Conservation (phyloP, 345 rosid species). For the Rhizophora mangle region DNA sequence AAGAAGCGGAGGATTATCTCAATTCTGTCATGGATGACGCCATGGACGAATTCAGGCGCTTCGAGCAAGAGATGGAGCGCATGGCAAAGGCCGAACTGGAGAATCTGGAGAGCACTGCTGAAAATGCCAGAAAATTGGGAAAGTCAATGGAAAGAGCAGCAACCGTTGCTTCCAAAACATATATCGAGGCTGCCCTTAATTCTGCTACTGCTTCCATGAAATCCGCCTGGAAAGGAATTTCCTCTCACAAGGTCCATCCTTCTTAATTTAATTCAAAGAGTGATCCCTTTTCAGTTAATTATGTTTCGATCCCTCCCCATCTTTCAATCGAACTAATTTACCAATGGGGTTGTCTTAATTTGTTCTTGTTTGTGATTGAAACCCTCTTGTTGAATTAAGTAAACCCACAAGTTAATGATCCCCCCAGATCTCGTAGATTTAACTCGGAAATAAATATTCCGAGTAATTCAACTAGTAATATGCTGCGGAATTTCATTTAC, state of each 20-base stretch:
- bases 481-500: too few relatives aligned
- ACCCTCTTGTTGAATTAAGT: too few relatives aligned
- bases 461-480: too few relatives aligned
- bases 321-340: too few relatives aligned
- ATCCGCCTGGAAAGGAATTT: constrained; percentile 57
- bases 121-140: constrained; percentile 56
- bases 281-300: too few relatives aligned
- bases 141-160: constrained; percentile 55
- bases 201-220: constrained; percentile 76
- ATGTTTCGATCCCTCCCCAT: too few relatives aligned
- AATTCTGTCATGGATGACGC: constrained; percentile 66
- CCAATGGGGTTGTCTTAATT: too few relatives aligned
- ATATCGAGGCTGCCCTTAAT: constrained; percentile 65
- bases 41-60: constrained; percentile 61
- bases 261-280: constrained; percentile 15
- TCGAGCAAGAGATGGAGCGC: constrained; percentile 64
- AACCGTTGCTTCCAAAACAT: constrained; percentile 49
- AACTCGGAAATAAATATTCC: too few relatives aligned
- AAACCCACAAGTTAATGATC: too few relatives aligned
- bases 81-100: constrained; percentile 35
- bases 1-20: constrained; percentile 50
- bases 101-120: constrained; percentile 47
- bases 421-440: too few relatives aligned
- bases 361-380: too few relatives aligned
- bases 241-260: constrained; percentile 66